Evolutionary conservation across 1,284 basidiomycete genomes (phyloP), one percentile per base, ranked within the genome.

Genomic region (Ganoderma lucidum): DNA sequence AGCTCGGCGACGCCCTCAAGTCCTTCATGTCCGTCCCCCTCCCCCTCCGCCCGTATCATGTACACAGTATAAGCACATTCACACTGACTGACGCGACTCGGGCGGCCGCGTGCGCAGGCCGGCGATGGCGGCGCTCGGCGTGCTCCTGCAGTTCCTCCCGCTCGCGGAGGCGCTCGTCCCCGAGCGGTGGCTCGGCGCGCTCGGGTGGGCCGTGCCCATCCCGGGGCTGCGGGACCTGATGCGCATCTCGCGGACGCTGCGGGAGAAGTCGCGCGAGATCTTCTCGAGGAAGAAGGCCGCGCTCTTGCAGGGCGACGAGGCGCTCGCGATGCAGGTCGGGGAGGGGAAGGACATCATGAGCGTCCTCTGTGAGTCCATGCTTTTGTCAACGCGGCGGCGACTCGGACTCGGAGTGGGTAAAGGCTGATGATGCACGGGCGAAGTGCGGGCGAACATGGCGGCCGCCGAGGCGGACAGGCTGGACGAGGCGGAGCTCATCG

Each of bases 291-390:
- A 84, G 75, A 81, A 78, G 72, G 72, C 68, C 15, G 81, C 81
- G 2, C 66, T 84, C 6, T 73, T 71, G 30, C 74, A 77, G 61
- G 81, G 81, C 0, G 79, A 82, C 35, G 78, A 81, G n/a, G 79
- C 72, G 10, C 66, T 82, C 1, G 53, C 71, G 6, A 67, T 73
- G 12, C 79, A 83, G 64, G 72, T 82, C 58, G 81, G 79, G 1
- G 72, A 72, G 51, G 83, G 81, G n/a, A 84, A 82, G 59, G 84
- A 86, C 73, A 80, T 86, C 56, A 80, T 87, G 64, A 86, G 83
- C 66, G 80, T 83, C 60, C 73, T 86, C 14, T 77, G 84, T 83
- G 69, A 45, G 81, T 76, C 30, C 28, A 35, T 23, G 5, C 10
- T 35, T 6, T 35, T 35, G 3, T 35, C 35, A 35, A 35, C 35